A percentile compares a stretch with the other conserved stretches of the same genome.
These are phyloP conservation scores for Teratosphaeria destructans DNA, from an alignment of 2,329 filamentous ascomycete genomes.

Conservation along the genomic window DNA sequence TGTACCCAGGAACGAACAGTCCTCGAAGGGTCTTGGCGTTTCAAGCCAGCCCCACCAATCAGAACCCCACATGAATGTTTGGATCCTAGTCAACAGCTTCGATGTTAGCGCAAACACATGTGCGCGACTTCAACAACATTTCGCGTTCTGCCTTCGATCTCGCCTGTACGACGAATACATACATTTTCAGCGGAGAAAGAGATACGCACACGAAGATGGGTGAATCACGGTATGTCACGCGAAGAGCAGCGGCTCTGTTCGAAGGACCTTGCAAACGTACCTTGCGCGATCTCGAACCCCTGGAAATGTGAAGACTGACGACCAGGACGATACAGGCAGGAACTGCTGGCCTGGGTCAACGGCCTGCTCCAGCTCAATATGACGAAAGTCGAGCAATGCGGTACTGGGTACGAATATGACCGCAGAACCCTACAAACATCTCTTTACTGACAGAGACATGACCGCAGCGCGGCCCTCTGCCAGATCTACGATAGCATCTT, in stretches of 20 bases:
- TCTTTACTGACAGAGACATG: neutral
- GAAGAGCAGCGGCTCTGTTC: neutral
- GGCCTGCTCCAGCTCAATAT: slow-evolving; percentile 96
- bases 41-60: too few species aligned
- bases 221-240: neutral
- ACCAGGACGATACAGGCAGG: slow-evolving; percentile 60
- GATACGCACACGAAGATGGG: neutral
- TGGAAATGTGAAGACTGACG: slow-evolving; percentile 1
- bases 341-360: slow-evolving; percentile 93
- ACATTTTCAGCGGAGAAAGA: neutral
- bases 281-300: neutral
- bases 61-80: neutral
- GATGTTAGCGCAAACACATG: neutral
- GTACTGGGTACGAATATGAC: slow-evolving; percentile 65
- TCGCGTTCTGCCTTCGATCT: neutral
- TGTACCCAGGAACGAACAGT: neutral
- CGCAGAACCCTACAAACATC: slow-evolving; percentile 6
- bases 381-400: slow-evolving; percentile 97
- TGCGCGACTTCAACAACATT: neutral
- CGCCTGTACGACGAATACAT: neutral
- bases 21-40: neutral
- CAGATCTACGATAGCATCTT: slow-evolving; percentile 99
- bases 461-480: slow-evolving; percentile 74
- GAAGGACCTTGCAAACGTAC: neutral
- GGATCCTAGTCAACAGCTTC: neutral